These are phyloP conservation scores for Ophiostoma perfectum DNA, from an alignment of 2,329 filamentous ascomycete genomes.

Conservation along the genomic window DNA sequence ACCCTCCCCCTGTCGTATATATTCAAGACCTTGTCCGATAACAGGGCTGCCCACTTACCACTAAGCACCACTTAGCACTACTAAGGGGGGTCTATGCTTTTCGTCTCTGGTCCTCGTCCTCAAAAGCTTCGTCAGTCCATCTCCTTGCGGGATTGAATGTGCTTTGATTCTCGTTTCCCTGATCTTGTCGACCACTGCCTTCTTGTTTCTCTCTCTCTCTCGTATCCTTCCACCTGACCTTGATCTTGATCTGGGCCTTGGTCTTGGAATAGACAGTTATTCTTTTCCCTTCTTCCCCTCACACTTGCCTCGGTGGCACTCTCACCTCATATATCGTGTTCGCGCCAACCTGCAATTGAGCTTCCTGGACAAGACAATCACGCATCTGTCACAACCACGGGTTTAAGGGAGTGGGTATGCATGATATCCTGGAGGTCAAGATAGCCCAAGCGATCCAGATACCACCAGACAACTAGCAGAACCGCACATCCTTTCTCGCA, in stretches of 20 bases:
- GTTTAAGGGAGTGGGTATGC: background rate
- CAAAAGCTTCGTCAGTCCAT: conserved; percentile 1
- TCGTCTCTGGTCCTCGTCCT: background rate
- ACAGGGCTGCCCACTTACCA: conserved; percentile 14
- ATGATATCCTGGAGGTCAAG: background rate
- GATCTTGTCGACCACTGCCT: background rate
- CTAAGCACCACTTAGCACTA: conserved; percentile 1
- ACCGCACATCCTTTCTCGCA: conserved; percentile 4
- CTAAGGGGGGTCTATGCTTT: conserved; percentile 10
- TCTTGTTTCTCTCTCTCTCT: background rate
- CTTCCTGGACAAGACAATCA: background rate
- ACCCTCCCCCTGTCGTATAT: background rate
- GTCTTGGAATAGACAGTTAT: background rate
- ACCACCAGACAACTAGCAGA: background rate
- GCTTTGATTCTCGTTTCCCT: background rate
- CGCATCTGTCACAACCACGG: background rate
- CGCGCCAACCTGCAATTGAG: background rate
- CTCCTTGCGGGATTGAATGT: background rate
- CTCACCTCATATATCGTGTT: background rate
- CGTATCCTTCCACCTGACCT: background rate
- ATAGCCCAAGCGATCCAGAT: conserved; percentile 2
- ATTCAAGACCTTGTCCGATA: conserved; percentile 16
- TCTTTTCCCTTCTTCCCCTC: background rate
- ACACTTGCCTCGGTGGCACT: background rate
- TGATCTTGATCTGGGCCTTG: background rate